A percentile compares a stretch with the other conserved stretches of the same genome.
These are phyloP conservation scores for Thraustochytrium striatum DNA, from an alignment of 352 stramenopile genomes.

Conservation along the genomic window DNA sequence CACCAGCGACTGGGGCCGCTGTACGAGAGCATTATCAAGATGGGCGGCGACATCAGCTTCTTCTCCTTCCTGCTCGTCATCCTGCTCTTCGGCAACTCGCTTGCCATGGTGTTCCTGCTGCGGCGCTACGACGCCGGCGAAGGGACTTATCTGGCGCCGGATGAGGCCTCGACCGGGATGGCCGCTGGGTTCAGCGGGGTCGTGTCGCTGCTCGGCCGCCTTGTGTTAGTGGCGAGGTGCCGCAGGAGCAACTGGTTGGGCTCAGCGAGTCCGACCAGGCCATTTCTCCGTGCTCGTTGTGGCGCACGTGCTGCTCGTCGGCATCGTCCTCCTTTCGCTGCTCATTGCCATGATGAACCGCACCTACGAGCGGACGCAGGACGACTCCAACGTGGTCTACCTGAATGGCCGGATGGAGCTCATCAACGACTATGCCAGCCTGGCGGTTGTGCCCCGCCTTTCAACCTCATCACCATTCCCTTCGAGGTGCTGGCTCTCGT, in stretches of 20 bases:
- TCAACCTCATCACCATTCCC: conserved; percentile 7
- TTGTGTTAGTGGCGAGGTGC: background rate
- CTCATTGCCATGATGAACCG: conserved; percentile 14
- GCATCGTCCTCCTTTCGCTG: background rate
- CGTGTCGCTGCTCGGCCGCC: background rate
- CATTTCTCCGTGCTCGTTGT: background rate
- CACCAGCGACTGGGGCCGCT: conserved; percentile 9
- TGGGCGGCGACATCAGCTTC: background rate
- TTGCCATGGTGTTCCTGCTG: background rate
- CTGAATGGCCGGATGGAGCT: conserved; percentile 28
- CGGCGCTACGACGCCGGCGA: background rate
- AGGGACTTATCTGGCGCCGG: background rate
- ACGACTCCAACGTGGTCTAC: conserved; percentile 12
- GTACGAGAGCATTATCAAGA: conserved; percentile 21
- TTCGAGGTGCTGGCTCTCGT: background rate
- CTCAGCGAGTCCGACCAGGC: background rate
- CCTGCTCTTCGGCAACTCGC: background rate
- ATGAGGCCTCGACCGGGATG: background rate
- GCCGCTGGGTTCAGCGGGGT: background rate
- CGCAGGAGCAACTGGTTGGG: background rate
- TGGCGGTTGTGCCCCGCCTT: background rate
- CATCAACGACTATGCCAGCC: conserved; percentile 22
- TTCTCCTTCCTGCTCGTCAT: conserved; percentile 8
- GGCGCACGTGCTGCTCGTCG: background rate
- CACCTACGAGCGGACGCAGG: conserved; percentile 12